phyloP scores from a whole-genome alignment of 108 stramenopile species.

The Discostella pseudostelligera region DNA sequence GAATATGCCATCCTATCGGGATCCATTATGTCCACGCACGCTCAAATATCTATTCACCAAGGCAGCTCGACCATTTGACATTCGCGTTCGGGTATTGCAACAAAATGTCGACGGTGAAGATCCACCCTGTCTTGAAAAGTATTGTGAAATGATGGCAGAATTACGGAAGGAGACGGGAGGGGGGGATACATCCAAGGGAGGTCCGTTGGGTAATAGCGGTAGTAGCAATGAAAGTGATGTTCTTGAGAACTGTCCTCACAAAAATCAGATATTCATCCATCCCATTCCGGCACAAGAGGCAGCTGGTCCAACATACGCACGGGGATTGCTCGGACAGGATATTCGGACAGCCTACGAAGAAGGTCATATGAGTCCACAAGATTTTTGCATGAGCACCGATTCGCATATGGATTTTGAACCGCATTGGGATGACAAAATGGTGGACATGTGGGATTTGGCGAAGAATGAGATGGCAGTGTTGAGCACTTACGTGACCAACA shows the following conservation, averaged over 20 bases:
- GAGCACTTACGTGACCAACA: constrained; percentile 80
- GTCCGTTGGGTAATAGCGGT: constrained; percentile 12
- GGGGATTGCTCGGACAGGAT: constrained; percentile 44
- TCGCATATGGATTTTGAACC: constrained; percentile 83
- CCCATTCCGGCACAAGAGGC: constrained; percentile 40
- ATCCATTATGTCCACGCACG: constrained; percentile 72
- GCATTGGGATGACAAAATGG: constrained; percentile 58
- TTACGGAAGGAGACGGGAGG: constrained; percentile 43
- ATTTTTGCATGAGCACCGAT: constrained; percentile 93
- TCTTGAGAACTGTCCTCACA: constrained; percentile 38
- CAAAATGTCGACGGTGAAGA: constrained; percentile 57
- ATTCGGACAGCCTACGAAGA: constrained; percentile 27
- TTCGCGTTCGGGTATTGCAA: constrained; percentile 66
- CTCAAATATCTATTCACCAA: constrained; percentile 61
- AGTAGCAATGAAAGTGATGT: neutral
- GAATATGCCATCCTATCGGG: constrained; percentile 55
- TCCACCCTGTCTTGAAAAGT: constrained; percentile 41
- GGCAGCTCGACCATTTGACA: constrained; percentile 53
- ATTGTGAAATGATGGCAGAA: constrained; percentile 52
- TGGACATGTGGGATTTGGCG: constrained; percentile 72
- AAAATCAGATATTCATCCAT: constrained; percentile 46
- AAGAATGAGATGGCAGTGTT: constrained; percentile 90
- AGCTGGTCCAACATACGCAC: constrained; percentile 51
- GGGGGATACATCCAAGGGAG: constrained; percentile 40
- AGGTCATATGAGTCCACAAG: constrained; percentile 57